Percentiles rank a stretch among this genome's conserved stretches.
Evolutionary conservation across 805 yeast species (phyloP).

Genomic region (Starmerella vitae): DNA sequence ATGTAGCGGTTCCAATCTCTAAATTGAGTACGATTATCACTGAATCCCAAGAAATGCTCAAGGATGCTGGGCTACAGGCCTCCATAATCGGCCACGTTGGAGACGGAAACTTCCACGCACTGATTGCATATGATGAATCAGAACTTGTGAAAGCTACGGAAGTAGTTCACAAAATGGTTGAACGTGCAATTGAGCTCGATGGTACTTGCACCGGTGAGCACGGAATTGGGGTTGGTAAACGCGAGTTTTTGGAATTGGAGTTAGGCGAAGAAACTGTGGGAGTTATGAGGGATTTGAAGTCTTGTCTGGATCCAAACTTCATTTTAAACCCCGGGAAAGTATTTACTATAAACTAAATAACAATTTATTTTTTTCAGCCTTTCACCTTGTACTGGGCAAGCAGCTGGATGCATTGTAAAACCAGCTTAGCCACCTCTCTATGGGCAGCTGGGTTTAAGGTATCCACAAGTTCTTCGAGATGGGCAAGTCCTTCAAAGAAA

Average conservation of each 20-base stretch:
- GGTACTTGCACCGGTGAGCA: conserved; percentile 90
- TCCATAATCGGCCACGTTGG: conserved; percentile 80
- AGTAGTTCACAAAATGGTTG: conserved; percentile 61
- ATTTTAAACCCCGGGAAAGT: conserved; percentile 73
- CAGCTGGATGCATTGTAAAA: conserved; percentile 14
- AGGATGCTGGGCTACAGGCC: conserved; percentile 38
- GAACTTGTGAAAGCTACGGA: conserved; percentile 39
- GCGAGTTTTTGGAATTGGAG: conserved; percentile 49
- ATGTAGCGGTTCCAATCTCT: conserved; percentile 81
- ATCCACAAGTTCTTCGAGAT: conserved; percentile 18
- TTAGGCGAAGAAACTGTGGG: conserved; percentile 52
- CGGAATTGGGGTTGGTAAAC: conserved; percentile 73
- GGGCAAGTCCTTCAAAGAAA: conserved; percentile 17
- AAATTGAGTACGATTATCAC: conserved; percentile 44
- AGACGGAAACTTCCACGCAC: conserved; percentile 80
- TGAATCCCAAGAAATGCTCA: conserved; percentile 52
- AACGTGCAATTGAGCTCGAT: conserved; percentile 39
- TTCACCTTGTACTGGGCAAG: conserved; percentile 16
- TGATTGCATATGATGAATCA: conserved; percentile 40
- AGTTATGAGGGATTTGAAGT: conserved; percentile 60
- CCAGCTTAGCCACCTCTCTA: conserved; percentile 8
- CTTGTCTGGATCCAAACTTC: conserved; percentile 61
- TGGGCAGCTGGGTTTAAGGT: conserved; percentile 12
- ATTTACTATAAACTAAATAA: no score
- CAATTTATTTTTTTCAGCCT: no score